A percentile compares a stretch with the other conserved stretches of the same genome.
These are phyloP conservation scores for Metrosideros polymorpha DNA, from an alignment of 441 rosid species.

Conservation along the genomic window DNA sequence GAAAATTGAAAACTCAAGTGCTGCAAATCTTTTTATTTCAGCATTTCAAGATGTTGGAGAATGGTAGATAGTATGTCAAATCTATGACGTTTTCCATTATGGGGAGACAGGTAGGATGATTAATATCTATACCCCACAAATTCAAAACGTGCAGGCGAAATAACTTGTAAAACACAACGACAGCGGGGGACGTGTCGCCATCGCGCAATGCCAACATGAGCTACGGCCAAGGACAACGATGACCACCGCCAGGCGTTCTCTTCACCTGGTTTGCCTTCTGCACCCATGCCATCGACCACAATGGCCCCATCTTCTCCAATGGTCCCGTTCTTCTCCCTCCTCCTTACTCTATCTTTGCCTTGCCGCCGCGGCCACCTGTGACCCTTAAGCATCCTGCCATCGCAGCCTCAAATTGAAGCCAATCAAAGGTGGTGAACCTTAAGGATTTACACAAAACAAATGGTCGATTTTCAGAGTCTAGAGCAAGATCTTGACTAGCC, in stretches of 20 bases:
- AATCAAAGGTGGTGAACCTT: neutral
- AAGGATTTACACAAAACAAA: neutral
- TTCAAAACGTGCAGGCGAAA: neutral
- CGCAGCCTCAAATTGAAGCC: neutral
- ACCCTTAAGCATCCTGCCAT: neutral
- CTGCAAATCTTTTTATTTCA: neutral
- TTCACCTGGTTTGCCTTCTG: neutral
- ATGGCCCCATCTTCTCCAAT: neutral
- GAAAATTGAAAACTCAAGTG: neutral
- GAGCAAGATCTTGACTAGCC: neutral
- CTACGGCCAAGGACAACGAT: neutral
- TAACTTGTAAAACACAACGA: neutral
- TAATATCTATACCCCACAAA: neutral
- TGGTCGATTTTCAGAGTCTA: neutral
- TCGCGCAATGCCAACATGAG: neutral
- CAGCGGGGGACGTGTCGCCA: neutral
- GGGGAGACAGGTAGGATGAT: neutral
- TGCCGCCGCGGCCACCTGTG: fast-evolving
- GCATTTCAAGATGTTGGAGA: neutral
- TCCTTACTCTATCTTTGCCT: neutral
- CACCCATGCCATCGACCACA: neutral
- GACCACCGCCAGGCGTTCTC: neutral
- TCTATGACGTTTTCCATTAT: neutral
- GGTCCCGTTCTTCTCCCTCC: neutral
- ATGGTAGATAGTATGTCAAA: neutral